Conservation (phyloP, 805 yeast genomes). For the Maudiozyma saulgeensis region DNA sequence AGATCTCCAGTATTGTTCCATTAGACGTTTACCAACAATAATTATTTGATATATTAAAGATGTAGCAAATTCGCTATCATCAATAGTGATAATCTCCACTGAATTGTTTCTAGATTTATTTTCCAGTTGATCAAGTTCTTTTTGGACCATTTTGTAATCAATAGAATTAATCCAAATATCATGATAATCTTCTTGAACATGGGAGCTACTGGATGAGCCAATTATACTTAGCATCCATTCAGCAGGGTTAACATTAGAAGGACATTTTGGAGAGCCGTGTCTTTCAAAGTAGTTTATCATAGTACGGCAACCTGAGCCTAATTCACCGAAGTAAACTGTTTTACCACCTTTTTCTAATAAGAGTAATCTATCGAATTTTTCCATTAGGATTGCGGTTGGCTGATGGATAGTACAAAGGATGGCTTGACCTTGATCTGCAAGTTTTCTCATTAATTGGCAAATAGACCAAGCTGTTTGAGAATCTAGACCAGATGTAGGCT, state of each 20-base stretch:
- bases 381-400: slow-evolving; percentile 68
- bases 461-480: slow-evolving; percentile 53
- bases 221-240: slow-evolving; percentile 88
- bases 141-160: slow-evolving; percentile 48
- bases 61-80: slow-evolving; percentile 37
- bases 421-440: slow-evolving; percentile 55
- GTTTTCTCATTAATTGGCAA: slow-evolving; percentile 44
- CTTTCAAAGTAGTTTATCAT: slow-evolving; percentile 58
- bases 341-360: slow-evolving; percentile 62
- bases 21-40: slow-evolving; percentile 44
- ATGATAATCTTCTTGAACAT: slow-evolving; percentile 59
- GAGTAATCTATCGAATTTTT: slow-evolving; percentile 68
- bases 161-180: slow-evolving; percentile 69
- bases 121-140: slow-evolving; percentile 58
- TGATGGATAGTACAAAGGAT: slow-evolving; percentile 62
- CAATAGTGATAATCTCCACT: neutral
- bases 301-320: slow-evolving; percentile 46
- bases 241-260: slow-evolving; percentile 66
- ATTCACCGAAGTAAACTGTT: slow-evolving; percentile 67
- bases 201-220: slow-evolving; percentile 77
- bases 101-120: slow-evolving; percentile 19
- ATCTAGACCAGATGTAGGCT: slow-evolving; percentile 59
- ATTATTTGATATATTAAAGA: slow-evolving; percentile 33
- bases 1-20: slow-evolving; percentile 60
- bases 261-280: slow-evolving; percentile 59